Evolutionary conservation across 345 rosid genomes (phyloP).

Genomic region (Murraya koenigii): DNA sequence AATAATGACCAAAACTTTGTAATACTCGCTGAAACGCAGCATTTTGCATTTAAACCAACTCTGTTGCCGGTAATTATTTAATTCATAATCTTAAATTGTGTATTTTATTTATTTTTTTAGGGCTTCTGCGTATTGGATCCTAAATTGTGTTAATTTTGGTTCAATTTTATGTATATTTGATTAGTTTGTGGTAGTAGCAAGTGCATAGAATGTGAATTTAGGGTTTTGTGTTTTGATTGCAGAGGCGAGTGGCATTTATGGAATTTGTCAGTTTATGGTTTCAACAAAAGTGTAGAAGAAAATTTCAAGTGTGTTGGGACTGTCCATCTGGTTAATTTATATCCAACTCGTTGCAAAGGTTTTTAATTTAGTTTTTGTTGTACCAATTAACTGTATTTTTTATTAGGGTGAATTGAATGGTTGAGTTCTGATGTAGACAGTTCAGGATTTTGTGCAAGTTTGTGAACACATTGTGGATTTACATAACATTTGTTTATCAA

Average conservation of each 20-base stretch:
- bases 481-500: neutral
- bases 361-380: neutral
- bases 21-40: neutral
- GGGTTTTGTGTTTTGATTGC: slow-evolving; percentile 41
- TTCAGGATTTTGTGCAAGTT: slow-evolving; percentile 4
- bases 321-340: slow-evolving; percentile 27
- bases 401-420: slow-evolving; percentile 3
- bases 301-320: slow-evolving; percentile 24
- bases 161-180: slow-evolving; percentile 13
- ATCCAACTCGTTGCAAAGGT: slow-evolving; percentile 16
- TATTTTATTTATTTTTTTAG: slow-evolving; percentile 13
- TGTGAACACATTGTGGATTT: neutral
- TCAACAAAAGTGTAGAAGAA: slow-evolving; percentile 22
- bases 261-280: slow-evolving; percentile 27
- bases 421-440: neutral
- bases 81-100: neutral
- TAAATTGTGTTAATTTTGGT: slow-evolving; percentile 14
- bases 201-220: slow-evolving; percentile 25
- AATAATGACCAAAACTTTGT: neutral
- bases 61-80: slow-evolving; percentile 1
- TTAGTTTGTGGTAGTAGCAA: slow-evolving; percentile 4
- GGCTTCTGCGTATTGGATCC: slow-evolving; percentile 34
- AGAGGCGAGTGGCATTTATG: slow-evolving; percentile 42
- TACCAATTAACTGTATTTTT: neutral
- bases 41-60: neutral